Base-by-base conservation (phyloP, 768 basidiomycete genomes). In the Sporobolomyces pararoseus region DNA sequence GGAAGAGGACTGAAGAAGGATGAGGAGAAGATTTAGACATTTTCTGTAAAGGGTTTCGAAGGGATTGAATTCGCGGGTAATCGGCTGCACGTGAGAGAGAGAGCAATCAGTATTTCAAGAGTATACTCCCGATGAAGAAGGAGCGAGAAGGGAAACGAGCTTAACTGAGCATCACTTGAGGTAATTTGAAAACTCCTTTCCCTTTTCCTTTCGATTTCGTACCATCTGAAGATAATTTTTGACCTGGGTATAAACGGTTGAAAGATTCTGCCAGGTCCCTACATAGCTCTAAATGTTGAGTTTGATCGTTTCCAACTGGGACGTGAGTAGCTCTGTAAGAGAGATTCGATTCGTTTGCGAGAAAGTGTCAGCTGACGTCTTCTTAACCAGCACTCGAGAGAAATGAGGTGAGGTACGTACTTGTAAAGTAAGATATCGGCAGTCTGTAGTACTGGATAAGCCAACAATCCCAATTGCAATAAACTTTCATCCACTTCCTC, bases 11-110 rank as follows among this genome's bases (percentile, higher is more conserved):
- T 0, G 92, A 94, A 21, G 85, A 80, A 1, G 85, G 67, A 77
- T 90, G 86, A 0, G 87, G 88, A 0, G 91, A 84, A 0, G 94
- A 97, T 79, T 97, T 97, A 42, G 94, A 96, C 93, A 98, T 98
- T 78, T 97, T 98, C 5, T 87, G 84, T 0, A 83, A 81, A 1
- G 92, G 90, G 77, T 93, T 89, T 66, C 86, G 87, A 23, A 98
- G 86, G 3, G 92, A 94, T 31, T 95, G 85, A 23, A 97, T 83
- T 10, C 93, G 86, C 77, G 86, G 87, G 13, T 89, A 87, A 0
- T 87, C 84, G 1, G 91, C 92, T 97, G 9, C 39, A 21, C 21
- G 0, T 3, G 47, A 44, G 7, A 4, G n/a, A 47, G 13, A 7
- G 14, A 16, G 7, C 25, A 14, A 37, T 25, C 23, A 32, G 25